Evolutionary conservation across 345 rosid genomes (phyloP), one percentile per base, ranked within the genome.

Genomic region (Melaleuca quinquenervia): DNA sequence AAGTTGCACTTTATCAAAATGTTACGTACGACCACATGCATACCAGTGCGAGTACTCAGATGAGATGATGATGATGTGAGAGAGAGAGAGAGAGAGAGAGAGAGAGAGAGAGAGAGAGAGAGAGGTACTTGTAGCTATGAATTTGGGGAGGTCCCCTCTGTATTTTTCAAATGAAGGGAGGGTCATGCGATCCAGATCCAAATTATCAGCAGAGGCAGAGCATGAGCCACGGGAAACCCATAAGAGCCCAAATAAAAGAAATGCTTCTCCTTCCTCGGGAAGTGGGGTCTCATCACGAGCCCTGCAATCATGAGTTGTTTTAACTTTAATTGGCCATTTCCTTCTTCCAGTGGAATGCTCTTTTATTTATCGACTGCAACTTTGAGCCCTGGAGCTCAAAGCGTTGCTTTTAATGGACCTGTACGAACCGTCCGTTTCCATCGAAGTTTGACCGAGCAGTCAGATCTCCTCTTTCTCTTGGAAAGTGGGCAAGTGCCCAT

Each of bases 111-210:
- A 62, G 58, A 82, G 60, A 82, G 58, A 82, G 26, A 52, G 29
- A n/a, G 84, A 36, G 55, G 49, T 27, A 26, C 51, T 20, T n/a
- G 64, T 32, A 52, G 16, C n/a, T 53, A 32, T 32, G 55, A 36
- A 52, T 21, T 70, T 41, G 48, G 36, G 48, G 80, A 70, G 48
- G 48, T 18, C 16, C 80, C 80, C 20, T 36, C 20, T 36, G 48
- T 70, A 36, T 41, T 70, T 70, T 70, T 70, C 80, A 52, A 82
- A 48, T 26, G 84, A 6, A 12, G 14, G 26, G 84, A 50, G 84
- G 55, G 84, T 84, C 85, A 84, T 60, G 85, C 60, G 85, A 60
- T 12, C 48, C 27, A 60, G 85, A 84, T 84, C 85, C 85, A 44
- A 84, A 84, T 56, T 54, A 58, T 84, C 48, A 84, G 85, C 85